Base-by-base conservation (phyloP, 768 basidiomycete genomes). In the Thelephora ganbajun region DNA sequence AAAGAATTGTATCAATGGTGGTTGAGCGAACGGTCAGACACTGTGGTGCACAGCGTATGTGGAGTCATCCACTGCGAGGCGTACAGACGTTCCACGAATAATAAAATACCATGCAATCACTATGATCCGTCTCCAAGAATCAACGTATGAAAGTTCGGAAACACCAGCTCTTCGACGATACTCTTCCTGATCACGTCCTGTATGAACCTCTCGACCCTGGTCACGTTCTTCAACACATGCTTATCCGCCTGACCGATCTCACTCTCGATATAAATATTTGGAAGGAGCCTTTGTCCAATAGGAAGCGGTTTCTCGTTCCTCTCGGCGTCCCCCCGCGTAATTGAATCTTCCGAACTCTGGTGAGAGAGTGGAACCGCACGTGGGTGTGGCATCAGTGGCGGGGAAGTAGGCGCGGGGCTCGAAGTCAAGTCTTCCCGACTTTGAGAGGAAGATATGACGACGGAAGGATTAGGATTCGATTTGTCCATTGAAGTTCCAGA, bases 221-320 rank as follows among this genome's bases (percentile, higher is more conserved):
- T 89, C 20, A 97, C 94, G 54, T 98, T 97, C 64, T 92, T 88
- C 53, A 97, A 60, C 11, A 96, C 88, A 67, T 98, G 93, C 53
- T 92, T 94, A 61, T 97, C 92, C 43, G 82, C 69, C 68, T 97
- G 88, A 2, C 94, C 94, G 45, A 98, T 94, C 69, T 97, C 93
- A 57, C 87, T 91, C 65, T 98, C 94, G 63, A 98, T 93, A 55
- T 80, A 76, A 37, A 96, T 88, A 11, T 79, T 77, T 0, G 89
- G 89, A 18, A 99, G 67, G 12, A 99, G 65, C 23, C 91, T 73
- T 55, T 85, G 81, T 0, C 93, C 91, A 5, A 85, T 72, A 1
- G 87, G 84, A 11, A 85, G 66, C 22, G 80, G 80, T 57, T 89
- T 89, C 7, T 71, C 64, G 0, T 72, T 64, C 13, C 74, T 68